These are phyloP conservation scores for Penicilliopsis zonata DNA, from an alignment of 495 filamentous ascomycete species.

Conservation along the genomic window DNA sequence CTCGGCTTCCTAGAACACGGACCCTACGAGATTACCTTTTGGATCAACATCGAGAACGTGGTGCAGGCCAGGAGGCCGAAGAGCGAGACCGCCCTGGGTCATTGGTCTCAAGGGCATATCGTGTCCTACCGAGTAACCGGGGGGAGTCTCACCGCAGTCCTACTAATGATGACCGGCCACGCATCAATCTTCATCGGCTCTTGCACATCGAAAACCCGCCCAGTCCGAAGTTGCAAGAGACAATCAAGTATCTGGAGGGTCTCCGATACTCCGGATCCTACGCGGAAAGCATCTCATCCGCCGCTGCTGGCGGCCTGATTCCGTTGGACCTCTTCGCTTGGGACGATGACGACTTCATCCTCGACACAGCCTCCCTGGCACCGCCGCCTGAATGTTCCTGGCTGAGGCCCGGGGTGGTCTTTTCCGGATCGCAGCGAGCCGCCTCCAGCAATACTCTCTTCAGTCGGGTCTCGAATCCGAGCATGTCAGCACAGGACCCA, in stretches of 20 bases:
- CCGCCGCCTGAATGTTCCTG: constrained; percentile 50
- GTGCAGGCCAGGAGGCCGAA: constrained; percentile 15
- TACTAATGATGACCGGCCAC: constrained; percentile 31
- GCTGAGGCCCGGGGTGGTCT: constrained; percentile 51
- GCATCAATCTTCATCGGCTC: constrained; percentile 39
- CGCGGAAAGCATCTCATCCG: constrained; percentile 43
- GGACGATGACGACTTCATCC: constrained; percentile 48
- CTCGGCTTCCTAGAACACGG: constrained; percentile 29
- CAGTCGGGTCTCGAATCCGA: constrained; percentile 14
- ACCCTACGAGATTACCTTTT: constrained; percentile 35
- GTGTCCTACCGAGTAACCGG: constrained; percentile 23
- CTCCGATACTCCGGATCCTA: constrained; percentile 43
- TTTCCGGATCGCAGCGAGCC: constrained; percentile 49
- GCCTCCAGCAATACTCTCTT: constrained; percentile 19
- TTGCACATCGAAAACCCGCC: constrained; percentile 34
- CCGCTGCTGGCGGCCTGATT: constrained; percentile 37
- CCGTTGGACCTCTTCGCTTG: constrained; percentile 27
- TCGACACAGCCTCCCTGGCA: constrained; percentile 41
- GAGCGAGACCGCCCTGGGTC: constrained; percentile 18
- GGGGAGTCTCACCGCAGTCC: constrained; percentile 16
- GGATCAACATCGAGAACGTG: constrained; percentile 25
- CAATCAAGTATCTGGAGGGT: constrained; percentile 52
- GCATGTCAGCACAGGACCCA: constrained; percentile 17
- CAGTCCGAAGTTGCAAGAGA: constrained; percentile 40
- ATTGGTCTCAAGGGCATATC: constrained; percentile 20